phyloP scores from a whole-genome alignment of 2,329 filamentous ascomycete genomes.

The Arachnomyces sp. region DNA sequence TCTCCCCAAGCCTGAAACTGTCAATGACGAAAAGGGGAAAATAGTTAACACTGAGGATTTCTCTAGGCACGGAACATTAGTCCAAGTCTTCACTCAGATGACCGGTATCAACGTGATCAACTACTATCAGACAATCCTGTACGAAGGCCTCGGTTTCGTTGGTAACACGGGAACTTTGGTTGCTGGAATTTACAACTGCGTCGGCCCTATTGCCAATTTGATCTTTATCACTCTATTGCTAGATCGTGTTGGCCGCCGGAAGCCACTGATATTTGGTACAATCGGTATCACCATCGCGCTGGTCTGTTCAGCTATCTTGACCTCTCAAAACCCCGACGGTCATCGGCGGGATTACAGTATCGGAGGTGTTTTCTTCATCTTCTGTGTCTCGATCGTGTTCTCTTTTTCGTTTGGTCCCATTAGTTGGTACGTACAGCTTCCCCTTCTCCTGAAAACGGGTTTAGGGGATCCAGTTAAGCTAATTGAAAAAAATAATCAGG shows the following conservation, averaged over 20 bases:
- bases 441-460: constrained; percentile 8
- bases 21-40: no score
- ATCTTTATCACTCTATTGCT: constrained; percentile 48
- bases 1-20: background rate
- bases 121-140: constrained; percentile 37
- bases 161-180: constrained; percentile 48
- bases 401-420: constrained; percentile 54
- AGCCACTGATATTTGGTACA: background rate
- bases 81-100: constrained; percentile 59
- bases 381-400: constrained; percentile 54
- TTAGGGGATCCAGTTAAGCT: no score
- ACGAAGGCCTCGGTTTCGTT: constrained; percentile 46
- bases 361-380: constrained; percentile 59
- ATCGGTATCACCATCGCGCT: constrained; percentile 39
- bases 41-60: background rate
- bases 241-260: background rate
- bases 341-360: constrained; percentile 23
- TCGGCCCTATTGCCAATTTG: constrained; percentile 39
- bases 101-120: constrained; percentile 36
- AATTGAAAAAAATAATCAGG: constrained; percentile 39
- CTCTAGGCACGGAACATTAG: constrained; percentile 46
- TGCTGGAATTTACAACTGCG: constrained; percentile 54
- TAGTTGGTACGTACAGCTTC: constrained; percentile 18
- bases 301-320: constrained; percentile 32
- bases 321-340: background rate